Conservation (phyloP, 495 filamentous ascomycete genomes). For the Chaetomium tenue region DNA sequence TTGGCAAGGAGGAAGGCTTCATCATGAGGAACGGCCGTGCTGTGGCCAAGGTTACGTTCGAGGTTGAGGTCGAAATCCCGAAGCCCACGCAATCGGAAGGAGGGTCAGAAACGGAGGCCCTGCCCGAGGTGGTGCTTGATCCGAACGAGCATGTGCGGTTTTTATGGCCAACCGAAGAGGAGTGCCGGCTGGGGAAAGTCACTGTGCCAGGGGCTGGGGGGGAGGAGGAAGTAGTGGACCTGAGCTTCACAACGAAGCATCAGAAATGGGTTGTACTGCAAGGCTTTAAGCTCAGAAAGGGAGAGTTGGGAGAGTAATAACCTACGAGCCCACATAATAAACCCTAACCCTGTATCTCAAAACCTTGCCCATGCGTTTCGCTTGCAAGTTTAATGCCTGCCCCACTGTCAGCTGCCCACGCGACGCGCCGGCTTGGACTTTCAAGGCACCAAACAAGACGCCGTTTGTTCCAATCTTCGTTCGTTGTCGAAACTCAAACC, state of each 20-base stretch:
- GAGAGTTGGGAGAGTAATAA: background rate
- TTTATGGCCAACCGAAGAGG: slow-evolving; percentile 47
- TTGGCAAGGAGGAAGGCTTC: slow-evolving; percentile 38
- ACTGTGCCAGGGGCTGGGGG: slow-evolving; percentile 4
- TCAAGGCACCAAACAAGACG: background rate
- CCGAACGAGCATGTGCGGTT: slow-evolving; percentile 46
- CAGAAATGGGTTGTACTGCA: slow-evolving; percentile 33
- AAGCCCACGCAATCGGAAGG: background rate
- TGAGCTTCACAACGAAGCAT: slow-evolving; percentile 36
- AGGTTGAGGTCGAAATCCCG: slow-evolving; percentile 30
- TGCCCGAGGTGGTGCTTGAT: slow-evolving; percentile 40
- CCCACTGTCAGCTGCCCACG: slow-evolving; percentile 27
- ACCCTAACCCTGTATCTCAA: slow-evolving; percentile 8
- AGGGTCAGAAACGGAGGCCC: background rate
- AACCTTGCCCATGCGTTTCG: too few species aligned
- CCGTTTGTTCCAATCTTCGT: slow-evolving; percentile 4
- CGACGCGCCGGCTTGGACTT: slow-evolving; percentile 14
- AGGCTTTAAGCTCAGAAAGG: slow-evolving; percentile 35
- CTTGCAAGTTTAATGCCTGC: slow-evolving; percentile 4
- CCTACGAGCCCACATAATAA: background rate
- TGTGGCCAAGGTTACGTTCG: slow-evolving; percentile 41
- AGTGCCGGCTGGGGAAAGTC: slow-evolving; percentile 33
- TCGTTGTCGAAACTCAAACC: background rate
- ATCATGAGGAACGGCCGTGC: slow-evolving; percentile 36
- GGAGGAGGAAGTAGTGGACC: slow-evolving; percentile 27